Base-by-base conservation (phyloP, 805 yeast species). In the Monosporozyma solicola region DNA sequence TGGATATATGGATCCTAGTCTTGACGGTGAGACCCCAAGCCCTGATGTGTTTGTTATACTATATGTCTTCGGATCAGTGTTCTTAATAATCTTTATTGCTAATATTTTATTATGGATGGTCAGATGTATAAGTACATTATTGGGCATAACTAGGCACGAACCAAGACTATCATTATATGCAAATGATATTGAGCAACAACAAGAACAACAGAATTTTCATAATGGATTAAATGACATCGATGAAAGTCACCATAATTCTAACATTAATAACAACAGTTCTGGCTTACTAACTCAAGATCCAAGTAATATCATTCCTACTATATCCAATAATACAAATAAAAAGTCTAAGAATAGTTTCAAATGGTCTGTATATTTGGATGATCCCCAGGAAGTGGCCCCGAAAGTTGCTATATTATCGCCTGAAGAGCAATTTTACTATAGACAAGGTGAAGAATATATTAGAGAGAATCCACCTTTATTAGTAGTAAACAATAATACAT, bases 311-410 rank as follows among this genome's bases (percentile, higher is more conserved):
- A 24, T 24, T 43, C 27, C 46, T 10, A 43, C 10, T 4, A 5
- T 15, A 35, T 35, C 39, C 16, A 15, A 15, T 35, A 13, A 35
- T 15, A 35, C 41, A 33, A 47, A 20, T 13, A 22, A 22, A 27
- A 47, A 35, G 15, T 22, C 22, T 15, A 24, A 15, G 11, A 16
- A 47, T 35, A 37, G 25, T 24, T 45, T 24, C 8, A 29, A 65
- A 47, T 67, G 69, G 66, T 84, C 87, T 0, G 86, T 84, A 24
- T 74, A 78, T 48, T 74, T 79, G 56, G 89, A 82, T 58, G 91
- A 84, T 58, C 84, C 80, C 50, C 81, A 79, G 41, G 71, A 76
- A 46, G 75, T 82, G 43, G 73, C 80, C 43, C 84, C 80, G 59
- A 85, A 84, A 61, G 78, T 84, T 58, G 75, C 75, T 41, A 82